These are phyloP conservation scores for Chamaenerion angustifolium DNA, from an alignment of 345 rosid genomes.

Conservation along the genomic window DNA sequence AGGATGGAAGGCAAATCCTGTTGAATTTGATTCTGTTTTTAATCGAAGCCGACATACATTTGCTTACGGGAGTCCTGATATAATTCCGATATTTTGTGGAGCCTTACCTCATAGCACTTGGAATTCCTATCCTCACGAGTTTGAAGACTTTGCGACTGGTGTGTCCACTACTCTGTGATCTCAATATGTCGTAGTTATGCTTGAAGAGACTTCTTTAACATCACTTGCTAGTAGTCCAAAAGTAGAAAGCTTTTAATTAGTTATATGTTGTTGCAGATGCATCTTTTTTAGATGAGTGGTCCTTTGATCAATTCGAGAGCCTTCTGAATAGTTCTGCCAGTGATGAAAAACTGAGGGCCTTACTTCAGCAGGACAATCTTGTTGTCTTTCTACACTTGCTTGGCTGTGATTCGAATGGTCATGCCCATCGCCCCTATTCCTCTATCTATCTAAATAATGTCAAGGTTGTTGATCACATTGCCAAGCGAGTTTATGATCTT, in stretches of 20 bases:
- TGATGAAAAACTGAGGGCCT: constrained; percentile 57
- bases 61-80: constrained; percentile 90
- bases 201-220: background rate
- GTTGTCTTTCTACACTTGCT: constrained; percentile 86
- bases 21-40: constrained; percentile 89
- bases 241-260: constrained; percentile 10
- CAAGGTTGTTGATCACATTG: constrained; percentile 84
- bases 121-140: constrained; percentile 75
- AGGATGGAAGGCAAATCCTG: constrained; percentile 99
- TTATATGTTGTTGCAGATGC: constrained; percentile 68
- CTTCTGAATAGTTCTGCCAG: constrained; percentile 69
- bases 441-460: constrained; percentile 91
- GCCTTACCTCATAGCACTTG: constrained; percentile 81
- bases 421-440: constrained; percentile 91
- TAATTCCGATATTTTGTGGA: constrained; percentile 83
- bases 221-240: constrained; percentile 1
- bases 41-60: constrained; percentile 71
- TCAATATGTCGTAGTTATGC: constrained; percentile 1
- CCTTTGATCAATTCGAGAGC: constrained; percentile 86
- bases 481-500: constrained; percentile 57
- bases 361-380: constrained; percentile 72
- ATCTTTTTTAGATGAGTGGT: constrained; percentile 97
- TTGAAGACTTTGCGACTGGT: constrained; percentile 97
- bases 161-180: constrained; percentile 8
- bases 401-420: constrained; percentile 98